A percentile compares a stretch with the other conserved stretches of the same genome.
phyloP scores from a whole-genome alignment of 768 basidiomycete species.

The Lyophyllum decastes region DNA sequence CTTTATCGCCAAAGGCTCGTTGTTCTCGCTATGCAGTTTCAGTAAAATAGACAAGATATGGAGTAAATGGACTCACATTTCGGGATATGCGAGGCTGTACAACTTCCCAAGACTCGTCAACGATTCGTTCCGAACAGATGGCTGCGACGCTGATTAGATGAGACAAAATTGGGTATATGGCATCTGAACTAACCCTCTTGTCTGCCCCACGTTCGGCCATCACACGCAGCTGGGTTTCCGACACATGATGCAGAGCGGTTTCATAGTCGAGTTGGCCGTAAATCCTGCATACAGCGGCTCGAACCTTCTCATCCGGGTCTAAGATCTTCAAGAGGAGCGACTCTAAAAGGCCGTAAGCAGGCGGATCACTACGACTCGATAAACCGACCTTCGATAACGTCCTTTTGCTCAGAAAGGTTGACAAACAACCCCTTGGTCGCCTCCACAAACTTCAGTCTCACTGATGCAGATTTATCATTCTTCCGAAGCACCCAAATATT shows the following conservation, averaged over 20 bases:
- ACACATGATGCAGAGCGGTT: conserved; percentile 81
- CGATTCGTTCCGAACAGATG: conserved; percentile 72
- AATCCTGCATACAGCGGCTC: conserved; percentile 79
- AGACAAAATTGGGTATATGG: not conserved
- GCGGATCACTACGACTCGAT: not conserved
- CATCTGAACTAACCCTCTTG: conserved; percentile 64
- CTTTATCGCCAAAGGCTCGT: conserved; percentile 65
- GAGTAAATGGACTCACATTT: conserved; percentile 67
- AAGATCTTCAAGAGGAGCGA: conserved; percentile 63
- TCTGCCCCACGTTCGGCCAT: conserved; percentile 78
- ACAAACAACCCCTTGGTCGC: conserved; percentile 58
- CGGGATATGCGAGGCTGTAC: conserved; percentile 80
- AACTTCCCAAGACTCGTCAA: conserved; percentile 74
- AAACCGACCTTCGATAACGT: conserved; percentile 69
- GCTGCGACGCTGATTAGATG: conserved; percentile 31
- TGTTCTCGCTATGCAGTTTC: conserved; percentile 65
- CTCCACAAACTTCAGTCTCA: conserved; percentile 83
- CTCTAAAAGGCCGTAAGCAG: conserved; percentile 36
- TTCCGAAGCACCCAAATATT: conserved; percentile 76
- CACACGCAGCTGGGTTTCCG: conserved; percentile 55
- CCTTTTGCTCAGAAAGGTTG: conserved; percentile 66
- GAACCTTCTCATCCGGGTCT: conserved; percentile 92
- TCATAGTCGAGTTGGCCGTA: conserved; percentile 91
- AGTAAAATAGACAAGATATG: not conserved
- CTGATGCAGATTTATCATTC: conserved; percentile 70